phyloP scores from a whole-genome alignment of 176 grass and related monocot species.

The Carex parvula region DNA sequence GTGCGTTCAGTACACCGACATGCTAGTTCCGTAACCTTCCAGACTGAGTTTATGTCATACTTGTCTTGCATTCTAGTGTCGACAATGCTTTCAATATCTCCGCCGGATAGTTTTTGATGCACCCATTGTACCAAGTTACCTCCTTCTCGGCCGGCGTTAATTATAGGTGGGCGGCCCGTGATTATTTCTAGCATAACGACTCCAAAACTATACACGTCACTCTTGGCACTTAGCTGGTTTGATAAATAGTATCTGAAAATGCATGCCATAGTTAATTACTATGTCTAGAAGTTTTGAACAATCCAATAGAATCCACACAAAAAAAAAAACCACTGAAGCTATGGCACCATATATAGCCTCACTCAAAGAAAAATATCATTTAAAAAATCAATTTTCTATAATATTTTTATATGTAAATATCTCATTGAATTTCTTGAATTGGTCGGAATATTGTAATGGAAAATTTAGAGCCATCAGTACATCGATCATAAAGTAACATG shows the following conservation, averaged over 20 bases:
- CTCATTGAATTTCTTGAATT: no score
- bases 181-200: slow-evolving; percentile 4
- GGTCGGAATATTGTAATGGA: no score
- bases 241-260: neutral
- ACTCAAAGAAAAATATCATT: neutral
- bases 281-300: no score
- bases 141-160: neutral
- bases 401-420: no score
- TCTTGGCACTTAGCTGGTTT: neutral
- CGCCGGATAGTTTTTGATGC: no score
- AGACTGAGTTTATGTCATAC: neutral
- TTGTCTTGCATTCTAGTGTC: neutral
- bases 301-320: no score
- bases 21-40: neutral
- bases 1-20: neutral
- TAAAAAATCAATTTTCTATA: neutral
- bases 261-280: neutral
- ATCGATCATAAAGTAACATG: no score
- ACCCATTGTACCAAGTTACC: neutral
- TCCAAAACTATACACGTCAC: slow-evolving; percentile 14
- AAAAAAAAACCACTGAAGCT: no score
- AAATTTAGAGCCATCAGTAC: no score
- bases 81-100: neutral
- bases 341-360: no score
- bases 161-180: neutral